Evolutionary conservation across 257 asterid species (phyloP).

Genomic region (Solanum acaule): DNA sequence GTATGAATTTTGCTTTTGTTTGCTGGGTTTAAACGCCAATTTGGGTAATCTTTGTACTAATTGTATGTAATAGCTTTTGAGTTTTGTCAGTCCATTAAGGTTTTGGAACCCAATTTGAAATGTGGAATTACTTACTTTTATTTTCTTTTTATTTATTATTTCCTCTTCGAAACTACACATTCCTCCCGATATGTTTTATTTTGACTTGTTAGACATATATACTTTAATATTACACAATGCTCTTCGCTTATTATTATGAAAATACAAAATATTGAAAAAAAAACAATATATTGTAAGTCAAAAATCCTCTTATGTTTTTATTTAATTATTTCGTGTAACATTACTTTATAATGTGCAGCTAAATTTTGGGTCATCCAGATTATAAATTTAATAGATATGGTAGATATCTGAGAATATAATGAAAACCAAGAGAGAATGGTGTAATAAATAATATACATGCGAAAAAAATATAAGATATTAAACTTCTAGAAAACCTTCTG

Average conservation of each 20-base stretch:
- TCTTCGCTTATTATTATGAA: no score
- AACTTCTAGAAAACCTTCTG: no score
- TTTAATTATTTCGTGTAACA: not conserved
- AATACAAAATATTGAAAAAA: no score
- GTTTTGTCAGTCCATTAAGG: not conserved
- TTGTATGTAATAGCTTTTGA: not conserved
- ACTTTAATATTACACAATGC: no score
- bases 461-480: not conserved
- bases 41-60: not conserved
- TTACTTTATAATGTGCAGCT: no score
- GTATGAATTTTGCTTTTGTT: not conserved
- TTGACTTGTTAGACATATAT: not conserved
- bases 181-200: not conserved
- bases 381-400: no score
- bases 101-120: not conserved
- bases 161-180: not conserved
- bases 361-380: no score
- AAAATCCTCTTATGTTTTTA: no score
- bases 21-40: not conserved
- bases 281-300: no score
- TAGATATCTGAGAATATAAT: not conserved
- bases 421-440: not conserved
- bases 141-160: not conserved
- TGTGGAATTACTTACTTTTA: not conserved
- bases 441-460: not conserved